phyloP scores from a whole-genome alignment of 2,329 filamentous ascomycete species.

The Beauveria scarabaeidicola region DNA sequence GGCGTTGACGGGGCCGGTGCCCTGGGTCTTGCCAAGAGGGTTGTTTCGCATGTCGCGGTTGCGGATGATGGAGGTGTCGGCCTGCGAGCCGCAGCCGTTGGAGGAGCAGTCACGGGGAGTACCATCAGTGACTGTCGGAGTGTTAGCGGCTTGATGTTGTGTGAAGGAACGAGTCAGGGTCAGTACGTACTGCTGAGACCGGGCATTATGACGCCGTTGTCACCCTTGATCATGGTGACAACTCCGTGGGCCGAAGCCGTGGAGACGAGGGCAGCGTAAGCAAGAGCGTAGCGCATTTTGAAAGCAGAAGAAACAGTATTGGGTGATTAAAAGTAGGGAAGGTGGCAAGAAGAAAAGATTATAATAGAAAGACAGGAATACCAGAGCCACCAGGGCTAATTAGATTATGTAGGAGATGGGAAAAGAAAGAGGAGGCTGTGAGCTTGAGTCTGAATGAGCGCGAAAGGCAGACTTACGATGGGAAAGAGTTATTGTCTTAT shows the following conservation, averaged over 20 bases:
- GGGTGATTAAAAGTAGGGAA: neutral
- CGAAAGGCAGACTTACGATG: neutral
- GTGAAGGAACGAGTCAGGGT: too few species aligned
- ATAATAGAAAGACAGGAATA: conserved; percentile 4
- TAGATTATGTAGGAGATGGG: neutral
- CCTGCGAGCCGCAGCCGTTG: conserved; percentile 55
- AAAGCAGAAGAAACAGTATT: neutral
- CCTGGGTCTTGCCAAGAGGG: conserved; percentile 56
- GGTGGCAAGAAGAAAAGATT: neutral
- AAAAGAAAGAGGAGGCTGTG: neutral
- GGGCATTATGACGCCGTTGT: conserved; percentile 55
- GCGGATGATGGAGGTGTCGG: conserved; percentile 63
- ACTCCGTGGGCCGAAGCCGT: conserved; percentile 50
- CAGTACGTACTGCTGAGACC: conserved; percentile 34
- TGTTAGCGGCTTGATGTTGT: conserved; percentile 1
- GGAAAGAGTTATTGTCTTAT: neutral
- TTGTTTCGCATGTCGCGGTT: conserved; percentile 46
- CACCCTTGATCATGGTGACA: conserved; percentile 46
- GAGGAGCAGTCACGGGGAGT: conserved; percentile 59
- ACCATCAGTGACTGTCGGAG: conserved; percentile 45
- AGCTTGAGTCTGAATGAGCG: conserved; percentile 5
- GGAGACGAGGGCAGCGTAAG: conserved; percentile 31
- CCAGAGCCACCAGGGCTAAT: conserved; percentile 11
- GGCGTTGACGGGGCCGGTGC: conserved; percentile 50
- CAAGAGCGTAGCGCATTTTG: conserved; percentile 24